Base-by-base conservation (phyloP, 305 asterid species). In the Andrographis paniculata region DNA sequence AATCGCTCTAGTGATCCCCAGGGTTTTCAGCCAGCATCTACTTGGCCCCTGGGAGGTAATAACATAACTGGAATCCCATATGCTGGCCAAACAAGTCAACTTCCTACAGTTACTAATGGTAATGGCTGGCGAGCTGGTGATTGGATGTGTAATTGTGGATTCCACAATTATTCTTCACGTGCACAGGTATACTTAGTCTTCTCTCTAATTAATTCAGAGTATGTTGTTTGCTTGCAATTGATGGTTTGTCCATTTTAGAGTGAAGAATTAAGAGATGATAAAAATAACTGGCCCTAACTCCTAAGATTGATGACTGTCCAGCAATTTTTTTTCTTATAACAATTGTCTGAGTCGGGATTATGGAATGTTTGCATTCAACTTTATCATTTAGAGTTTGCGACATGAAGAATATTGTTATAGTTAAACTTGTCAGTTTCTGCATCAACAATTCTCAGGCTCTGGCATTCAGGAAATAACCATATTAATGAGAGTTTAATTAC, bases 61-160 rank as follows among this genome's bases (percentile, higher is more conserved):
- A 50, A 52, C 63, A 56, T 63, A 41, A 45, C 87, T 45, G 78
- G 79, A 41, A 52, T 68, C 65, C 45, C 78, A 40, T 69, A 68
- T 67, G 59, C 70, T 53, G 28, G 64, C 68, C 78, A 64, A 53
- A 31, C 55, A 14, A 66, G 64, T 65, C 82, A 64, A 52, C 60
- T 72, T 58, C 63, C 70, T 52, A 54, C 78, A 52, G 70, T 64
- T 60, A 66, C 82, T 54, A 76, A 80, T 52, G 82, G 84, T 52
- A 74, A 80, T 17, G 84, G 80, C 42, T 84, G 97, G 97, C 88
- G 94, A 42, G 62, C 41, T 67, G 97, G 95, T 59, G 95, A 84
- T 55, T 87, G 94, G 95, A 70, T 87, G 61, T 87, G 97, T 70
- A 38, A 48, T 28, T 84, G 97, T 69, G 95, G 97, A 70, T 84